Conservation (phyloP, 1,284 basidiomycete species). For the Malassezia sympodialis region DNA sequence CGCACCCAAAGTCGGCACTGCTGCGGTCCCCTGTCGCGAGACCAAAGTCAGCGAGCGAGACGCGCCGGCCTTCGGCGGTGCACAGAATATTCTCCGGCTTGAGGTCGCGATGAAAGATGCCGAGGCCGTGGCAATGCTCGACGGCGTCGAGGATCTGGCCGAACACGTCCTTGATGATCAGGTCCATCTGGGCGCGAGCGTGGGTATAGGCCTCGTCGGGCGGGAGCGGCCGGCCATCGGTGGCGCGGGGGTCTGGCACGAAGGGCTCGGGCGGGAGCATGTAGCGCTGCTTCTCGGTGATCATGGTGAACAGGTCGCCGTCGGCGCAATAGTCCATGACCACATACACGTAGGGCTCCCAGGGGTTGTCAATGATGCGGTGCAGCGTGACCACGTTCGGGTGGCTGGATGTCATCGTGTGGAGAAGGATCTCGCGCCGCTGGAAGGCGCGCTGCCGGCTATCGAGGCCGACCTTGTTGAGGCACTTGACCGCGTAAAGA, state of each 20-base stretch:
- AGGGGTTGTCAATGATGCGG: constrained; percentile 63
- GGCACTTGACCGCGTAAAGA: constrained; percentile 73
- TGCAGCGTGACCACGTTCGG: constrained; percentile 83
- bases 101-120: constrained; percentile 89
- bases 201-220: constrained; percentile 9
- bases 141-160: constrained; percentile 73
- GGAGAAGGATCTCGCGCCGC: constrained; percentile 60
- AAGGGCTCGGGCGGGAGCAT: constrained; percentile 50
- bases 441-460: constrained; percentile 71
- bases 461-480: constrained; percentile 55
- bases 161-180: constrained; percentile 40
- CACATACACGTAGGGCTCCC: constrained; percentile 56
- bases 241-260: constrained; percentile 19
- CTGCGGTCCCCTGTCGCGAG: constrained; percentile 80
- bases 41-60: constrained; percentile 92
- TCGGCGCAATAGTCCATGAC: constrained; percentile 65
- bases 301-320: constrained; percentile 78
- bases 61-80: constrained; percentile 61
- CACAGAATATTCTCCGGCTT: constrained; percentile 97
- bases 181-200: constrained; percentile 30
- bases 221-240: constrained; percentile 24
- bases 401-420: constrained; percentile 58
- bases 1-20: constrained; percentile 86
- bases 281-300: constrained; percentile 59
- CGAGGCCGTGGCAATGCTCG: constrained; percentile 62